Percentiles rank a stretch among this genome's conserved stretches.
Evolutionary conservation across 73 alveolate species (phyloP).

Genomic region (Paramecium tetraurelia): DNA sequence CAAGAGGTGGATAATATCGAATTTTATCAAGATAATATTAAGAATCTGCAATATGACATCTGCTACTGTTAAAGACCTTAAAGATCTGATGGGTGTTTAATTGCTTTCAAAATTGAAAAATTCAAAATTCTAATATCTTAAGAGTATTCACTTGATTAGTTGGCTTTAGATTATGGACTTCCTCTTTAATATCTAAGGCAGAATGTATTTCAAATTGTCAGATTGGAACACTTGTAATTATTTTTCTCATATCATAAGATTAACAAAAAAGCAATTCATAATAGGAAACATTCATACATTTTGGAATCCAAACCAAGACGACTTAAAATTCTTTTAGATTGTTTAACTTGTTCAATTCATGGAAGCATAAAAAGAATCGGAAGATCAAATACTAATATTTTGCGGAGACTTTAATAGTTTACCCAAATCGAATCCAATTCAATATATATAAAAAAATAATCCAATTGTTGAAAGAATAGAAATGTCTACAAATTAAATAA

Average conservation of each 20-base stretch:
- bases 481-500: neutral
- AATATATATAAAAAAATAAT: neutral
- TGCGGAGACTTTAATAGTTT: slow-evolving; percentile 61
- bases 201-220: neutral
- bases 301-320: slow-evolving; percentile 58
- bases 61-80: neutral
- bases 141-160: neutral
- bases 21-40: neutral
- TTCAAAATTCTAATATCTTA: neutral
- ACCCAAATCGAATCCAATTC: slow-evolving; percentile 11
- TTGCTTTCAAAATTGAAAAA: slow-evolving; percentile 20
- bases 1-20: slow-evolving; percentile 39
- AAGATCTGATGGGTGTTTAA: slow-evolving; percentile 18
- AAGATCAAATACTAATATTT: neutral
- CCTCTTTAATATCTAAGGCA: neutral
- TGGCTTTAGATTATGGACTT: neutral
- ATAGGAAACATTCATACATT: slow-evolving; percentile 47
- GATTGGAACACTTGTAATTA: neutral
- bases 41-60: neutral
- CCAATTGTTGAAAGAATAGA: neutral
- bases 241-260: neutral
- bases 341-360: neutral
- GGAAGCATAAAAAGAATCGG: neutral
- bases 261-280: neutral
- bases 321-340: slow-evolving; percentile 12